Conservation (phyloP, 345 rosid genomes). For the Fremontodendron californicum region DNA sequence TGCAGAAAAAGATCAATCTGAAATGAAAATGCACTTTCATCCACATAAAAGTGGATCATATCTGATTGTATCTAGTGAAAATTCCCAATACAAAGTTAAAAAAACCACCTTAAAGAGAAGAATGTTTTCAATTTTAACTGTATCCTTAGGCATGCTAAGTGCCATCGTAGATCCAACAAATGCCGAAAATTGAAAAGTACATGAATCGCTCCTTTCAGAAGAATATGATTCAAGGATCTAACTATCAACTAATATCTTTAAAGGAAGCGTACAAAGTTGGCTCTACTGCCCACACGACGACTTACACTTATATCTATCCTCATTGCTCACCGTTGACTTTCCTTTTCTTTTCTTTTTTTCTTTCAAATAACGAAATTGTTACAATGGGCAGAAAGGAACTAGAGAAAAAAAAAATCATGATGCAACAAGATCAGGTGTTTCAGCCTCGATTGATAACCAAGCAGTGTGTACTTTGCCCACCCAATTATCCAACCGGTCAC, state of each 20-base stretch:
- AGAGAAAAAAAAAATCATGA: slow-evolving; percentile 26
- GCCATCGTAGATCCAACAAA: slow-evolving; percentile 4
- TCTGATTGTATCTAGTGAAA: not conserved
- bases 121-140: not conserved
- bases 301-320: not conserved
- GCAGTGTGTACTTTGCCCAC: slow-evolving; percentile 79
- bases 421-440: slow-evolving; percentile 95
- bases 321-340: slow-evolving; percentile 1
- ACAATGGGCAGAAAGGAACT: slow-evolving; percentile 19
- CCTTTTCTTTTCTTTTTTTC: not conserved
- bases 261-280: slow-evolving; percentile 15
- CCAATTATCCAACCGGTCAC: slow-evolving; percentile 82
- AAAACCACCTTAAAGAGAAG: not conserved
- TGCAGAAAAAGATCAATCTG: not conserved
- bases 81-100: slow-evolving; percentile 2
- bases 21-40: not conserved
- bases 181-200: not conserved
- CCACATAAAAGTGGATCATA: too few species aligned
- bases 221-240: not conserved
- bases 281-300: slow-evolving; percentile 7
- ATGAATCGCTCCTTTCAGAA: slow-evolving; percentile 6
- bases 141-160: not conserved
- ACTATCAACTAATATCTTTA: not conserved
- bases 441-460: slow-evolving; percentile 88
- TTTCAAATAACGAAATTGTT: slow-evolving; percentile 2